These are phyloP conservation scores for Stachybotrys echinatus DNA, from an alignment of 2,329 filamentous ascomycete genomes.

Conservation along the genomic window DNA sequence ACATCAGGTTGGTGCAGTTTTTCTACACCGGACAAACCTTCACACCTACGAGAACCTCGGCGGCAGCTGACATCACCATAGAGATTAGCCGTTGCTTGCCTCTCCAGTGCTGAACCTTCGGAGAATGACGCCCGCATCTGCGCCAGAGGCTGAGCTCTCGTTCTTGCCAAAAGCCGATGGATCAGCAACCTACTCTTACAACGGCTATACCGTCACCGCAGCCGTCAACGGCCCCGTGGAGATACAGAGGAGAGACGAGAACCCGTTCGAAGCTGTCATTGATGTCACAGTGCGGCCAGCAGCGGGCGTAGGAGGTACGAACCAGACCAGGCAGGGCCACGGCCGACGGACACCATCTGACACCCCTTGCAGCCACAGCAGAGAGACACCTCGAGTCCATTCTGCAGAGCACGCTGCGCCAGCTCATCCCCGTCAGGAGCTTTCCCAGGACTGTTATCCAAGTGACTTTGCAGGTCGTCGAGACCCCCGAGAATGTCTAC, in stretches of 20 bases:
- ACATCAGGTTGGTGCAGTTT: not conserved
- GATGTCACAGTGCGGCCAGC: conserved; percentile 88
- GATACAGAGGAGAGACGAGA: conserved; percentile 80
- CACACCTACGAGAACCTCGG: not conserved
- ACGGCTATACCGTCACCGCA: conserved; percentile 75
- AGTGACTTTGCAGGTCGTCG: conserved; percentile 71
- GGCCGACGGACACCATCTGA: conserved; percentile 4
- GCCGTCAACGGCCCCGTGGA: conserved; percentile 93
- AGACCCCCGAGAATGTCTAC: conserved; percentile 63
- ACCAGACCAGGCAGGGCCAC: conserved; percentile 1
- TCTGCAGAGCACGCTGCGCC: conserved; percentile 65
- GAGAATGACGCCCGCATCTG: conserved; percentile 39
- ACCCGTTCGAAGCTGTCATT: conserved; percentile 83
- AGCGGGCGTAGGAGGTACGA: conserved; percentile 72
- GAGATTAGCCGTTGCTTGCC: too few relatives aligned
- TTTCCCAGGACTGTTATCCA: conserved; percentile 77
- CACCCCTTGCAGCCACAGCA: conserved; percentile 49
- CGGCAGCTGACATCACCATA: too few relatives aligned
- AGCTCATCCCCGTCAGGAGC: conserved; percentile 68
- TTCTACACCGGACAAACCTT: not conserved
- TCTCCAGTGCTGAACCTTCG: not conserved
- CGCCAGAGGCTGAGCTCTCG: conserved; percentile 49
- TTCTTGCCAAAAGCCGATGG: conserved; percentile 69
- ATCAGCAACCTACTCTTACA: conserved; percentile 69
- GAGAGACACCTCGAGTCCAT: conserved; percentile 80